Evolutionary conservation across 129 eudicot genomes (phyloP).

Genomic region (Arctium lappa): DNA sequence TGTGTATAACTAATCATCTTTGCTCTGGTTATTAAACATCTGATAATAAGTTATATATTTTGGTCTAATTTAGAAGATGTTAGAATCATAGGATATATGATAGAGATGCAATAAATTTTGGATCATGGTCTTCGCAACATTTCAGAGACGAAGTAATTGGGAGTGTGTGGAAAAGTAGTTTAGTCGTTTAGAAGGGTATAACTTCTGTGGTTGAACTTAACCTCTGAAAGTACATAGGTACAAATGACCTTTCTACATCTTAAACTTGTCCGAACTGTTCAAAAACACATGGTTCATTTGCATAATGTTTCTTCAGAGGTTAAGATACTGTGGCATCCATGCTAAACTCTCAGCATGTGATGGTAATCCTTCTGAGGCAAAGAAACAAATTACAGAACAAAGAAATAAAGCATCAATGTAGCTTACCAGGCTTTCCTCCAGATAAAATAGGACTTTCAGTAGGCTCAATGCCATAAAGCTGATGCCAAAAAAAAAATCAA

Average conservation of each 20-base stretch:
- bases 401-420: conserved; percentile 5
- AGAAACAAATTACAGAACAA: background rate
- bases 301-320: background rate
- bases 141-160: background rate
- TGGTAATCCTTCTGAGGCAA: background rate
- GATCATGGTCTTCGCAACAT: background rate
- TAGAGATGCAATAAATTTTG: background rate
- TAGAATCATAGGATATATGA: background rate
- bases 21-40: background rate
- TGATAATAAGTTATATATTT: background rate
- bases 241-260: background rate
- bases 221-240: background rate
- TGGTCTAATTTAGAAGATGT: background rate
- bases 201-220: background rate
- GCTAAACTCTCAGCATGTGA: background rate
- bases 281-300: background rate
- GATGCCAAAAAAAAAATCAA: conserved; percentile 15
- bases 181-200: background rate
- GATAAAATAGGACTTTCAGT: conserved; percentile 78
- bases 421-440: conserved; percentile 96
- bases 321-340: background rate
- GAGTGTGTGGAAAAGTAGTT: background rate
- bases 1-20: background rate
- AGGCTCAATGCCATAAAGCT: conserved; percentile 78
- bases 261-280: background rate